Evolutionary conservation across 768 basidiomycete genomes (phyloP).

Genomic region (Kwoniella shandongensis): DNA sequence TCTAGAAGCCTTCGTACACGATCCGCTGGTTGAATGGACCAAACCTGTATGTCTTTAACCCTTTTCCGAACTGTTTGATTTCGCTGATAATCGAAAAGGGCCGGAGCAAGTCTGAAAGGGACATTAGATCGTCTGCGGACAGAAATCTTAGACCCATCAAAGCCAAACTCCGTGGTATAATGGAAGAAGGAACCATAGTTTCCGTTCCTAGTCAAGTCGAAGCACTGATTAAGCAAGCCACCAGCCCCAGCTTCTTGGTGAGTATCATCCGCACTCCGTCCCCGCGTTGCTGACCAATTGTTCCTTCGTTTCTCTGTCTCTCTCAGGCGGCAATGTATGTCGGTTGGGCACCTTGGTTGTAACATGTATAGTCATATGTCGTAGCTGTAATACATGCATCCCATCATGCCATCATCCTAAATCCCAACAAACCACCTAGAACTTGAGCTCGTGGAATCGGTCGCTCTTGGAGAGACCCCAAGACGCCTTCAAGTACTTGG

Average conservation of each 20-base stretch:
- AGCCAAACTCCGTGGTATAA: slow-evolving; percentile 64
- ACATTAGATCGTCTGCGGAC: slow-evolving; percentile 69
- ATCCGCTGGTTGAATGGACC: slow-evolving; percentile 95
- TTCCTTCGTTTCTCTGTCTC: not conserved
- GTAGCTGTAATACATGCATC: slow-evolving; percentile 49
- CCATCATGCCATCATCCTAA: slow-evolving; percentile 9
- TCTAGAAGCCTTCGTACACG: slow-evolving; percentile 93
- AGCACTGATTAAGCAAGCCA: slow-evolving; percentile 85
- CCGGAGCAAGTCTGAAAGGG: slow-evolving; percentile 41
- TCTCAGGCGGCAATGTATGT: slow-evolving; percentile 81
- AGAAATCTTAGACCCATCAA: slow-evolving; percentile 76
- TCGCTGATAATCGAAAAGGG: slow-evolving; percentile 14
- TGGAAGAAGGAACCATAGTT: slow-evolving; percentile 51
- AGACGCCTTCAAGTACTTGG: slow-evolving; percentile 86
- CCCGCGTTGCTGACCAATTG: not conserved
- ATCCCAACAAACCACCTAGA: slow-evolving; percentile 58
- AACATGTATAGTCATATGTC: slow-evolving; percentile 15
- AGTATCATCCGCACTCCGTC: slow-evolving; percentile 35
- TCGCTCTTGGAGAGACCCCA: slow-evolving; percentile 97
- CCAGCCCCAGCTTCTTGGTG: slow-evolving; percentile 68
- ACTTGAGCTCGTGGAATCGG: slow-evolving; percentile 89
- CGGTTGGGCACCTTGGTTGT: slow-evolving; percentile 83
- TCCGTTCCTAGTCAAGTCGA: slow-evolving; percentile 87
- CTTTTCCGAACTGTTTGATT: slow-evolving; percentile 8
- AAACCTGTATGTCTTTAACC: slow-evolving; percentile 54